These are phyloP conservation scores for Lentinula aciculospora DNA, from an alignment of 768 basidiomycete genomes.

Conservation along the genomic window DNA sequence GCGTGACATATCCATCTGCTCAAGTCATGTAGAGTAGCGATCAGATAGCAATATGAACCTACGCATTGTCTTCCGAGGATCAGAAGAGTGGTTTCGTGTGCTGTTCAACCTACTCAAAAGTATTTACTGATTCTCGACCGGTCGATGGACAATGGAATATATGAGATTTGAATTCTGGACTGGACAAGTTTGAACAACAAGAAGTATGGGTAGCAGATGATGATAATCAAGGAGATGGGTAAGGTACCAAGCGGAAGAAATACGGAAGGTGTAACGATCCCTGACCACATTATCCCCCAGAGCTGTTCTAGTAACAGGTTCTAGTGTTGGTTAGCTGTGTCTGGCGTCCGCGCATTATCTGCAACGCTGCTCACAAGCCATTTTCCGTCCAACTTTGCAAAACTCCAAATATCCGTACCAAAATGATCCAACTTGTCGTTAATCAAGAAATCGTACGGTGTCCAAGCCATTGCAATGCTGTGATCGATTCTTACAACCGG, in stretches of 20 bases:
- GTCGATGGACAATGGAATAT: no score
- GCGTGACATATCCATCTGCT: not conserved
- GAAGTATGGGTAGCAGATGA: no score
- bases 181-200: no score
- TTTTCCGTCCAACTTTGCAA: constrained; percentile 10
- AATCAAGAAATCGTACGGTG: constrained; percentile 13
- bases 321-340: not conserved
- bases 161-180: no score
- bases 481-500: constrained; percentile 7
- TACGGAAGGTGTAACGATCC: no score
- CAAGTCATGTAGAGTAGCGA: not conserved
- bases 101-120: no score
- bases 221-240: no score
- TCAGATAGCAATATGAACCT: not conserved
- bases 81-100: no score
- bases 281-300: not conserved
- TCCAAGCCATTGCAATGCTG: constrained; percentile 15
- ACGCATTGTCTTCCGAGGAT: not conserved
- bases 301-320: not conserved
- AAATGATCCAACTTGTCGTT: constrained; percentile 10
- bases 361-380: constrained; percentile 12
- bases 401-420: constrained; percentile 13
- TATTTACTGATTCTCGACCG: no score
- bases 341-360: constrained; percentile 7
- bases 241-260: no score